phyloP scores from a whole-genome alignment of 1,139 yeast species.

The Geotrichum reessii region DNA sequence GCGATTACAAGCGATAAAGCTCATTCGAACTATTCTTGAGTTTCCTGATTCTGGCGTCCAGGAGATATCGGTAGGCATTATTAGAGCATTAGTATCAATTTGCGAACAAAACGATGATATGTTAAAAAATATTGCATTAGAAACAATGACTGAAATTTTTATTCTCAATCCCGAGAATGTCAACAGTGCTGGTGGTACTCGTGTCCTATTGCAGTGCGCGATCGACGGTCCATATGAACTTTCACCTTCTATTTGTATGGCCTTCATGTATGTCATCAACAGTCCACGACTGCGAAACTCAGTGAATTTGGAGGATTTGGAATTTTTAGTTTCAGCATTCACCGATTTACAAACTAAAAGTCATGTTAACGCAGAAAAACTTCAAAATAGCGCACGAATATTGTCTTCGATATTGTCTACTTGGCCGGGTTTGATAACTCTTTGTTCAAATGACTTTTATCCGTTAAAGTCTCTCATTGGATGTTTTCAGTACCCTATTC shows the following conservation, averaged over 20 bases:
- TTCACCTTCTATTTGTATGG: conserved; percentile 50
- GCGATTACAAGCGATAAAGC: conserved; percentile 71
- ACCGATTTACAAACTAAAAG: conserved; percentile 49
- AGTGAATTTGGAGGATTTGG: conserved; percentile 50
- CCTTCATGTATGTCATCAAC: conserved; percentile 57
- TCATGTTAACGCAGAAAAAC: conserved; percentile 46
- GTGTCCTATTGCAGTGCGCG: conserved; percentile 51
- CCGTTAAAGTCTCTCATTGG: conserved; percentile 55
- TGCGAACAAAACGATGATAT: conserved; percentile 59
- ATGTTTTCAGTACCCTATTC: conserved; percentile 56
- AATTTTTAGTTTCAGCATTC: conserved; percentile 59
- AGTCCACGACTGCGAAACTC: conserved; percentile 47
- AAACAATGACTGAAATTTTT: conserved; percentile 67
- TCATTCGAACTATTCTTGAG: conserved; percentile 58
- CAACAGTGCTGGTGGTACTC: conserved; percentile 60
- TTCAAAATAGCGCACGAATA: conserved; percentile 59
- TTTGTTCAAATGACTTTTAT: conserved; percentile 53
- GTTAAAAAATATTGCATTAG: conserved; percentile 51
- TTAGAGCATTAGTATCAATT: conserved; percentile 66
- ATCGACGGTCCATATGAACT: conserved; percentile 60
- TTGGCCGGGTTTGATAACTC: conserved; percentile 72
- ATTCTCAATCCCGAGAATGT: conserved; percentile 56
- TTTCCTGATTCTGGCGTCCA: conserved; percentile 52
- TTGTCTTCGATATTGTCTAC: conserved; percentile 58
- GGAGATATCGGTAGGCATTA: conserved; percentile 53